Base-by-base conservation (phyloP, 805 yeast genomes). In the Lachancea lanzarotensis region DNA sequence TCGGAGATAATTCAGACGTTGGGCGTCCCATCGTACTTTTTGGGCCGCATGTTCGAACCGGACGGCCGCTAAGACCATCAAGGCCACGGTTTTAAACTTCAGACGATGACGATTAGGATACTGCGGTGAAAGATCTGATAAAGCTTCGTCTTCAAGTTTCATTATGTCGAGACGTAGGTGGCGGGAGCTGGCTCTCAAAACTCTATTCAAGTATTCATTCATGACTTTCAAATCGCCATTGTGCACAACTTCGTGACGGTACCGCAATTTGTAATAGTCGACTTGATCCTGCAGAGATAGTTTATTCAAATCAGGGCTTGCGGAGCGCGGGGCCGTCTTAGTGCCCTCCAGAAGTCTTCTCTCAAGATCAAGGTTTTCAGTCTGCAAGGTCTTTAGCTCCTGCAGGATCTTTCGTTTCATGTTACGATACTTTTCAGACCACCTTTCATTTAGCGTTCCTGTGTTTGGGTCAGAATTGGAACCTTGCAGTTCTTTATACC, bases 121-220 rank as follows among this genome's bases (percentile, higher is more conserved):
- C 2, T 35, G 27, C 5, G 44, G 42, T 16, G 17, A 17, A 18
- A 25, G 18, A 20, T 43, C 38, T 5, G 35, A 12, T 2, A 43
- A 44, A 22, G 45, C 43, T 33, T 59, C 63, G 35, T 53, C 53
- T 31, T 53, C 56, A 13, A 54, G 47, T 49, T 56, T 62, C 42
- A 55, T 42, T 12, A 56, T 50, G 40, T 63, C 67, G 17, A 56
- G 48, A 20, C 59, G 53, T 26, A 62, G 43, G 35, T 61, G 64
- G 30, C 50, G 54, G 2, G 66, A 54, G 16, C 63, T 52, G 16
- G 63, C 61, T 30, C 54, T 52, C 32, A 64, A 42, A 10, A 63
- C 62, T 16, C 59, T 56, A 41, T 62, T 59, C 41, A 62, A 43
- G 38, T 65, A 64, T 16, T 59, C 60, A 31, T 62, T 62, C 52